Base-by-base conservation (phyloP, 2,329 filamentous ascomycete genomes). In the Cordyceps cicadae region DNA sequence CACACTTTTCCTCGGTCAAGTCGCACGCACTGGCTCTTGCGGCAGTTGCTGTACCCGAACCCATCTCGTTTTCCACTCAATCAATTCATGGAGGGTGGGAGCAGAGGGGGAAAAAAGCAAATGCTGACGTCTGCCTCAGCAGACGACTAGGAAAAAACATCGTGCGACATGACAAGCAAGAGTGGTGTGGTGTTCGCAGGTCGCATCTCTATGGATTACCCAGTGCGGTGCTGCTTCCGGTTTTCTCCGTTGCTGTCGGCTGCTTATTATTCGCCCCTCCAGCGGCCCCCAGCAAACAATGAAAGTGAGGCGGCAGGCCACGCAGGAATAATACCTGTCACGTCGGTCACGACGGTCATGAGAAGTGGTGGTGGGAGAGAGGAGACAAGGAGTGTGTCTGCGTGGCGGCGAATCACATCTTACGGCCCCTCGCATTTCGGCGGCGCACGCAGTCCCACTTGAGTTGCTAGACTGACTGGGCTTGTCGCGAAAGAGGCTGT, bases 111-210 rank as follows among this genome's bases (percentile, higher is more conserved):
- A 17, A 32, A 14, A 49, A 34, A 46, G 32, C 9, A 21, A 5
- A 9, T 50, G 19, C 5, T 45, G 19, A 37, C 26, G 37, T 12
- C 41, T 19, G 43, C 19, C 3, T 26, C 19, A 4, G 26, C 21
- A 50, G 56, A 53, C 3, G 37, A 53, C 17, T 39, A 59, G 24
- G 24, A 24, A 17, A n/a, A 51, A 19, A 19, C 3, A 12, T 37
- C 12, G 46, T 51, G 55, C 49, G 48, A 59, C 49, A 37, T 4
- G 17, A 21, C 17, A 9, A 29, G 14, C 24, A 24, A 53, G 53
- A 52, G 56, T 59, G 56, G 56, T 59, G 56, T 59, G 56, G 56
- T 59, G 15, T 14, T 45, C 34, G 37, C 46, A 58, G 55, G 46
- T 58, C 46, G 52, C 48, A 39, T 45, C 19, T 37, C n/a, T 53